phyloP scores from a whole-genome alignment of 2,329 filamentous ascomycete species.

The Clonostachys solani region DNA sequence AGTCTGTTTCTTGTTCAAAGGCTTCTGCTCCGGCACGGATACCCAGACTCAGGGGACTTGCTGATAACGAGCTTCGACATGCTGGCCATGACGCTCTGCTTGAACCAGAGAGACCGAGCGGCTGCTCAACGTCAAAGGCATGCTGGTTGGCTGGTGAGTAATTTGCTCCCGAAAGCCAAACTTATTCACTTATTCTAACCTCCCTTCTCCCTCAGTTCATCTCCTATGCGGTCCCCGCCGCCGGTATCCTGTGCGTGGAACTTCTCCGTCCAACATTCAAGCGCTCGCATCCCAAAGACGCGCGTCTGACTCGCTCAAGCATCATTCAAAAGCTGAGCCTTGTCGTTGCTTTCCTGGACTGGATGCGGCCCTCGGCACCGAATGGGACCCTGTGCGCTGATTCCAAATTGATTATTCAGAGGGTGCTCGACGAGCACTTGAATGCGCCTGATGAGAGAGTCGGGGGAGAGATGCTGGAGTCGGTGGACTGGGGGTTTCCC shows the following conservation, averaged over 20 bases:
- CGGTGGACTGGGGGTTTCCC: not conserved
- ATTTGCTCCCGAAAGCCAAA: too few relatives aligned
- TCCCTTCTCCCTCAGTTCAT: conserved; percentile 20
- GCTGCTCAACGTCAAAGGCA: not conserved
- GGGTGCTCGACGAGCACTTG: conserved; percentile 41
- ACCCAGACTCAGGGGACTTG: conserved; percentile 18
- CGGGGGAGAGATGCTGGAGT: too few relatives aligned
- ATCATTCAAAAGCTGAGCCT: conserved; percentile 47
- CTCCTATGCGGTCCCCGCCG: conserved; percentile 40
- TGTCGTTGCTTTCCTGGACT: conserved; percentile 43
- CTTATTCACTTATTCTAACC: too few relatives aligned
- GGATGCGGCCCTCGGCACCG: conserved; percentile 38
- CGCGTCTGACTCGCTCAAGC: conserved; percentile 21
- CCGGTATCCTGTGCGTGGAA: conserved; percentile 40
- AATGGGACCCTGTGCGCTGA: conserved; percentile 39
- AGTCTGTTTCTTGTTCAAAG: conserved; percentile 55
- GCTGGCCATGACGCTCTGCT: conserved; percentile 34
- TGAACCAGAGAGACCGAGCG: conserved; percentile 27
- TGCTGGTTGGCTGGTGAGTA: not conserved
- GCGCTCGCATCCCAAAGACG: not conserved
- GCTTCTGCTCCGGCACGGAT: conserved; percentile 31
- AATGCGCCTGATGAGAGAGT: conserved; percentile 15
- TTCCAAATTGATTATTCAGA: conserved; percentile 38
- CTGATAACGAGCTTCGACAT: conserved; percentile 39
- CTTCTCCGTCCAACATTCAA: not conserved